A percentile compares a stretch with the other conserved stretches of the same genome.
Conservation (phyloP, 2,329 filamentous ascomycete species). For the Cercospora beticola region DNA sequence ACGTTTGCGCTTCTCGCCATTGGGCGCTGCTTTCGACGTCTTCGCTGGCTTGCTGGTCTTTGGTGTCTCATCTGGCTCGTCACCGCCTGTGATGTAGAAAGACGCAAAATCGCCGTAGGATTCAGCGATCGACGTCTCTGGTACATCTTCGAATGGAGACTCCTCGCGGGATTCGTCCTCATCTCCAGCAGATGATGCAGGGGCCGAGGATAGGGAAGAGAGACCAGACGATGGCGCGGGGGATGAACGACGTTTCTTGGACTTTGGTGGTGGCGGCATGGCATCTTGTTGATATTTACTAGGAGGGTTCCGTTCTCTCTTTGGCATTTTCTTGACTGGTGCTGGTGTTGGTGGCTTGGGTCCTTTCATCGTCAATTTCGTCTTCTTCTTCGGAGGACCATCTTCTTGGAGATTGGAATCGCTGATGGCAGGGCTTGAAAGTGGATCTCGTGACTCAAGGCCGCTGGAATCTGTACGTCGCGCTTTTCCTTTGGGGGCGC, state of each 20-base stretch:
- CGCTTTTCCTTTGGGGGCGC: constrained; percentile 8
- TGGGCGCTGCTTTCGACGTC: background rate
- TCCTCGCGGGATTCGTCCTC: constrained; percentile 16
- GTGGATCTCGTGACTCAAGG: background rate
- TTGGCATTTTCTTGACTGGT: background rate
- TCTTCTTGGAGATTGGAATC: constrained; percentile 21
- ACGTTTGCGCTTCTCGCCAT: constrained; percentile 10
- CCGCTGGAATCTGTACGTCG: constrained; percentile 1
- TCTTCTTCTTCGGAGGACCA: constrained; percentile 27
- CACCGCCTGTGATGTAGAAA: constrained; percentile 35
- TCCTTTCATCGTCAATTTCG: constrained; percentile 31
- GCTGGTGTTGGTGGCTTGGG: constrained; percentile 12
- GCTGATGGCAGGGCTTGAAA: constrained; percentile 6
- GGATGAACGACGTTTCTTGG: constrained; percentile 13
- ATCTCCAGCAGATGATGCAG: constrained; percentile 18
- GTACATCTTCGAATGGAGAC: constrained; percentile 25
- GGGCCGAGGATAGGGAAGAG: constrained; percentile 27
- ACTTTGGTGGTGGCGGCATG: constrained; percentile 3
- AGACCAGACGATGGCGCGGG: constrained; percentile 28
- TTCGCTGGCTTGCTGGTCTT: constrained; percentile 13
- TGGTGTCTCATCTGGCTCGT: constrained; percentile 21
- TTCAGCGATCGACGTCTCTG: constrained; percentile 19
- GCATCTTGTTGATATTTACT: constrained; percentile 25
- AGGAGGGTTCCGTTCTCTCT: constrained; percentile 18
- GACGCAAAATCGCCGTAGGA: constrained; percentile 37